Base-by-base conservation (phyloP, 1,139 yeast species). In the Pichia kudriavzevii region DNA sequence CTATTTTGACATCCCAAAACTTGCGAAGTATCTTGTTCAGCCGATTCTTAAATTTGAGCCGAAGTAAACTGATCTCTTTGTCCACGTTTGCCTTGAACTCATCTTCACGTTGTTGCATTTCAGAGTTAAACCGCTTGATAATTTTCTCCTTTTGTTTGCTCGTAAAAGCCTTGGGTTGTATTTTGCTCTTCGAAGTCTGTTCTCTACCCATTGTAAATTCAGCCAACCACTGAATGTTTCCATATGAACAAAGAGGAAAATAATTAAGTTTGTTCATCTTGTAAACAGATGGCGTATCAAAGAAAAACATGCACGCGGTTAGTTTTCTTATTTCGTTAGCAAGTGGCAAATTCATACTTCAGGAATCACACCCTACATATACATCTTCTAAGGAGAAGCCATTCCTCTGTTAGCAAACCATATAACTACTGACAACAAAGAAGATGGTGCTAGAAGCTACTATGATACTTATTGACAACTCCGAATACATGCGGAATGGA, bases 401-500 rank as follows among this genome's bases (percentile, higher is more conserved):
- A n/a, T n/a, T n/a, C n/a, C n/a, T n/a, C n/a, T n/a, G n/a, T n/a
- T n/a, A n/a, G n/a, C n/a, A n/a, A 20, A 20, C 22, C 22, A 20
- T 8, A 20, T 8, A 20, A 8, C 7, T 20, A 4, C 3, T 3
- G 17, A 26, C 16, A 6, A n/a, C 4, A 4, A 7, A 31, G 27
- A 41, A 35, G 34, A 85, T 85, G 95, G 95, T 80, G 47, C 75
- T 88, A 54, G 97, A 91, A 64, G 97, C 98, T 45, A 83, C 96
- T 14, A 88, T 91, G 84, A 75, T 91, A 47, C 85, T 87, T 51
- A 75, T 91, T 54, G 98, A 93, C 64, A 88, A 87, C 69, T 85
- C 96, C 41, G 98, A 93, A 63, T 91, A 71, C 60, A 83, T 88
- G 75, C 72, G 98, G 53, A 91, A 91, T 57, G 98, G 97, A 27